phyloP scores from a whole-genome alignment of 2,329 filamentous ascomycete species.

The Colletotrichum sansevieriae region DNA sequence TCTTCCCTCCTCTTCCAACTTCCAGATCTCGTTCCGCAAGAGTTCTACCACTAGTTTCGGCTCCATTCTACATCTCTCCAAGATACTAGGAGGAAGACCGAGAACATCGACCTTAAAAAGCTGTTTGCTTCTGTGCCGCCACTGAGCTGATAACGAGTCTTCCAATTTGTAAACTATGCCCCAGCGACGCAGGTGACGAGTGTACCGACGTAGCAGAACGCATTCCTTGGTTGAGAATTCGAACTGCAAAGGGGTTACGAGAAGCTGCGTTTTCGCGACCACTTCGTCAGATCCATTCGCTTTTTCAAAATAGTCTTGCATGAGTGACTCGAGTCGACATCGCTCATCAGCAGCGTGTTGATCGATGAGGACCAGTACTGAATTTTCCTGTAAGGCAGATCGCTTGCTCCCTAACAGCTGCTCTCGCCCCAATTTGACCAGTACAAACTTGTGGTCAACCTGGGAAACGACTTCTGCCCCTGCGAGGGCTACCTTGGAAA shows the following conservation, averaged over 20 bases:
- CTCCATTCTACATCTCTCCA: constrained; percentile 80
- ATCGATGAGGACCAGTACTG: constrained; percentile 83
- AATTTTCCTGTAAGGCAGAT: constrained; percentile 42
- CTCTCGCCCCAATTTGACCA: constrained; percentile 67
- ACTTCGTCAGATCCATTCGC: constrained; percentile 24
- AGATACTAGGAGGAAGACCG: constrained; percentile 77
- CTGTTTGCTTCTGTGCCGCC: constrained; percentile 25
- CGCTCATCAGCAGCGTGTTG: constrained; percentile 97
- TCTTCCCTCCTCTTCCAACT: constrained; percentile 62
- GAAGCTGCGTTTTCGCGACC: constrained; percentile 49
- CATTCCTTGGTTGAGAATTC: constrained; percentile 73
- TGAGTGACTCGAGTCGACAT: constrained; percentile 80
- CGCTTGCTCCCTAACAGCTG: not conserved
- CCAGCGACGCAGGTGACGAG: constrained; percentile 76
- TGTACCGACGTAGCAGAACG: constrained; percentile 66
- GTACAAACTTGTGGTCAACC: constrained; percentile 90
- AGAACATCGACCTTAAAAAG: constrained; percentile 60
- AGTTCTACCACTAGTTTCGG: constrained; percentile 80
- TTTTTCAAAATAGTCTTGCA: constrained; percentile 64
- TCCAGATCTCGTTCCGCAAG: constrained; percentile 81
- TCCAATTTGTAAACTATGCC: constrained; percentile 75
- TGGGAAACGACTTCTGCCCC: constrained; percentile 80
- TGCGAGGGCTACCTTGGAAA: constrained; percentile 74
- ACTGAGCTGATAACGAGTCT: constrained; percentile 4
- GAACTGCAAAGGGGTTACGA: constrained; percentile 72